Evolutionary conservation across 2,329 filamentous ascomycete genomes (phyloP).

Genomic region (Fusarium sp.): DNA sequence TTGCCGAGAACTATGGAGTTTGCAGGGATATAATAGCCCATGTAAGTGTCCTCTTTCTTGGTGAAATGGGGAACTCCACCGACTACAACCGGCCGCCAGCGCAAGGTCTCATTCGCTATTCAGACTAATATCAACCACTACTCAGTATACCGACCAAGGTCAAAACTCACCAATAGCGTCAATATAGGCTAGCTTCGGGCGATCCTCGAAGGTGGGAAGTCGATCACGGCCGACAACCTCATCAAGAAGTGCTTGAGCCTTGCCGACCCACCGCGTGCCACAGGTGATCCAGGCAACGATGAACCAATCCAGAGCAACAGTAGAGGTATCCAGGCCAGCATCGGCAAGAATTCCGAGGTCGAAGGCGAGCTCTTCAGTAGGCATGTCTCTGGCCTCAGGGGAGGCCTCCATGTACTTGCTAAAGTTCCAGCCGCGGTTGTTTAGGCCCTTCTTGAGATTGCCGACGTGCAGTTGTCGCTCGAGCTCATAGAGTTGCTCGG

Average conservation of each 20-base stretch:
- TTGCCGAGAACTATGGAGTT: slow-evolving; percentile 62
- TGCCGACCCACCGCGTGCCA: slow-evolving; percentile 44
- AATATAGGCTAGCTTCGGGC: slow-evolving; percentile 59
- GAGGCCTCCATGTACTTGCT: slow-evolving; percentile 47
- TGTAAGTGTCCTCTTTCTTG: slow-evolving; percentile 54
- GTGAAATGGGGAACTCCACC: slow-evolving; percentile 58
- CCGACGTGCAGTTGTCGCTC: slow-evolving; percentile 50
- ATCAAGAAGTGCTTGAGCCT: slow-evolving; percentile 61
- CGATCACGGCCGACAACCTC: slow-evolving; percentile 57
- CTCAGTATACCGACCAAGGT: not conserved
- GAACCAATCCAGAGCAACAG: slow-evolving; percentile 52
- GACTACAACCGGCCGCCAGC: slow-evolving; percentile 61
- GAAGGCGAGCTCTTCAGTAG: slow-evolving; percentile 51
- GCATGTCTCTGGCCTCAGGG: slow-evolving; percentile 42
- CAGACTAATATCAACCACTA: not conserved
- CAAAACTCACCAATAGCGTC: slow-evolving; percentile 55
- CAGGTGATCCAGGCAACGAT: slow-evolving; percentile 50
- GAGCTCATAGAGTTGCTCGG: slow-evolving; percentile 54
- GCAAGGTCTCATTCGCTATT: slow-evolving; percentile 55
- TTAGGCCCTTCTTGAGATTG: slow-evolving; percentile 43
- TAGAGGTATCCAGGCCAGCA: slow-evolving; percentile 51
- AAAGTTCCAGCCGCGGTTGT: slow-evolving; percentile 51
- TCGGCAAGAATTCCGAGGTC: slow-evolving; percentile 51
- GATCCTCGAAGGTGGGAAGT: slow-evolving; percentile 58
- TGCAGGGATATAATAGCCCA: slow-evolving; percentile 60